phyloP scores from a whole-genome alignment of 108 stramenopile genomes.

The Conticribra guillardii region DNA sequence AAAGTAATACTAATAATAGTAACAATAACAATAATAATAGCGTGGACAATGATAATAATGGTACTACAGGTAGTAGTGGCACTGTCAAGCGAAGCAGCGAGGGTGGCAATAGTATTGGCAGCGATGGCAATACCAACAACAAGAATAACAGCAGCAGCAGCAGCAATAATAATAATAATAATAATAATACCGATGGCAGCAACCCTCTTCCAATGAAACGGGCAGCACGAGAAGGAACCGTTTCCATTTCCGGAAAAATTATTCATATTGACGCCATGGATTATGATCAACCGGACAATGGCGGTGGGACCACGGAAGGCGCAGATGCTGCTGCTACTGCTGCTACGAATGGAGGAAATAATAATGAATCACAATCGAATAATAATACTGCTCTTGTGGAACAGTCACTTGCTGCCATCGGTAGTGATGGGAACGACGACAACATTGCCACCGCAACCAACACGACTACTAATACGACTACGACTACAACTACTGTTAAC shows the following conservation, averaged over 20 bases:
- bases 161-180: not conserved
- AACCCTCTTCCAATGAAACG: constrained; percentile 1
- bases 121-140: not conserved
- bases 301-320: not conserved
- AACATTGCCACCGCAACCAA: no score
- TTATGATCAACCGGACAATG: not conserved
- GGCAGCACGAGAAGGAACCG: constrained; percentile 15
- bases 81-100: no score
- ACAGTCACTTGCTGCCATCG: no score
- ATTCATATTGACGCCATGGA: not conserved
- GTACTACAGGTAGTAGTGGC: no score
- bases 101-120: no score
- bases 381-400: no score
- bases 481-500: no score
- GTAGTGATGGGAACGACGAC: no score
- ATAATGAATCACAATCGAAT: no score
- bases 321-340: not conserved
- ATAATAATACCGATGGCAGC: not conserved
- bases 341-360: not conserved
- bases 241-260: constrained; percentile 24
- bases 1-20: not conserved
- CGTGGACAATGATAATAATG: not conserved
- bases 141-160: not conserved
- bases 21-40: not conserved
- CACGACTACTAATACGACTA: no score